Percentiles rank a stretch among this genome's conserved stretches.
These are phyloP conservation scores for Acmispon strigosus DNA, from an alignment of 306 rosid species.

Conservation along the genomic window DNA sequence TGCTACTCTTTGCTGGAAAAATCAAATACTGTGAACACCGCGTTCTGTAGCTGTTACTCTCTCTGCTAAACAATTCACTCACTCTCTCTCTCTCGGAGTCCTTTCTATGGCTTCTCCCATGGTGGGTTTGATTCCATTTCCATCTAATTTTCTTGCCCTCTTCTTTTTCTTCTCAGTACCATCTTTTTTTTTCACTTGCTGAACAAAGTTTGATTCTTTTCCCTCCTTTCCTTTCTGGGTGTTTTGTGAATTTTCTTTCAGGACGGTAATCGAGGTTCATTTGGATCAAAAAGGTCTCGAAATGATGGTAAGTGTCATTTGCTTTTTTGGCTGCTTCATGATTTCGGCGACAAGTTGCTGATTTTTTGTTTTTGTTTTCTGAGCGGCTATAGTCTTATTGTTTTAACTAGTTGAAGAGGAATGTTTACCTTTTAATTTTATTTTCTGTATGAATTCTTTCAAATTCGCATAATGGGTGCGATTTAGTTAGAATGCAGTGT, in stretches of 20 bases:
- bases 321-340: neutral
- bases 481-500: neutral
- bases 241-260: neutral
- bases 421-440: neutral
- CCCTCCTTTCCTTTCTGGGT: neutral
- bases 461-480: neutral
- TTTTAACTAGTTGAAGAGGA: neutral
- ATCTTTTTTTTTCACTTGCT: neutral
- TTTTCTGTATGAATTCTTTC: neutral
- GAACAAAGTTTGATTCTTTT: neutral
- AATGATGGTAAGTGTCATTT: constrained; percentile 29
- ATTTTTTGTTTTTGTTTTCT: neutral
- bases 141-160: neutral
- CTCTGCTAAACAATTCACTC: neutral
- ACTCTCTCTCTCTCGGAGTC: neutral
- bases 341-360: neutral
- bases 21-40: neutral
- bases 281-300: constrained; percentile 36
- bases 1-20: neutral
- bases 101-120: constrained; percentile 31
- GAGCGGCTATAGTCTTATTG: too few relatives aligned
- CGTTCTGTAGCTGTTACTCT: neutral
- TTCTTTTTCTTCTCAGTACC: neutral
- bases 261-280: constrained; percentile 36
- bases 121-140: constrained; percentile 17